Base-by-base conservation (phyloP, 2,329 filamentous ascomycete species). In the Aspergillus versicolor region DNA sequence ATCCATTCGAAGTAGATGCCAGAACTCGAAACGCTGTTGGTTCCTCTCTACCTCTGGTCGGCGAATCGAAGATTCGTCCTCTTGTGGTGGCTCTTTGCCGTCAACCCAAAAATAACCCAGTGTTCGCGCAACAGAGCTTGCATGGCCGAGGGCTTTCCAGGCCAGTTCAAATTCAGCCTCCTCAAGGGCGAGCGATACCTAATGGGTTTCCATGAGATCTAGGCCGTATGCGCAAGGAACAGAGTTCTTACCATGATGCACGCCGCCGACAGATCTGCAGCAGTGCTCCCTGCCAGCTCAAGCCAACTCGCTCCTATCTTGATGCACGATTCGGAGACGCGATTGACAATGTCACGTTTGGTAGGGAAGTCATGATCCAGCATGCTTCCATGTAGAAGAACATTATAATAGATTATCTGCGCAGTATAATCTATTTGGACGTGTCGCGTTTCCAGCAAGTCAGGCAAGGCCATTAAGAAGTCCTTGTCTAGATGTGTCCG, bases 1-100 rank as follows among this genome's bases (percentile, higher is more conserved):
- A 41, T 65, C 63, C 6, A 43, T 56, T 1, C 61, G 61, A 8
- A 65, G 41, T 3, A 65, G 44, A 21, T 65, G 61, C 63, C 63
- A 65, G 43, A 65, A 65, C 32, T 65, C 63, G 47, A 65, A 63
- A 12, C 63, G 60, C 37, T 61, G 60, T 13, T 60, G 58, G 48
- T 65, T 65, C 11, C 51, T 52, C 1, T 62, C 58, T 3, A 58
- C 37, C 32, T 57, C 54, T 4, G 11, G 0, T 32, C 5, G 15
- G 3, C n/a, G n/a, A n/a, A n/a, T n/a, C n/a, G n/a, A 30, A 3
- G 9, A 5, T 32, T n/a, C 3, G 13, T 32, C 7, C 24, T 15
- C 6, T 5, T 12, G 7, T 32, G 9, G 2, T 17, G 6, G 15
- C 8, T 9, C 6, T 0, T 13, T 5, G 30, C 30, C 0, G 5